phyloP scores from a whole-genome alignment of 345 rosid species.

The Populus ilicifolia region DNA sequence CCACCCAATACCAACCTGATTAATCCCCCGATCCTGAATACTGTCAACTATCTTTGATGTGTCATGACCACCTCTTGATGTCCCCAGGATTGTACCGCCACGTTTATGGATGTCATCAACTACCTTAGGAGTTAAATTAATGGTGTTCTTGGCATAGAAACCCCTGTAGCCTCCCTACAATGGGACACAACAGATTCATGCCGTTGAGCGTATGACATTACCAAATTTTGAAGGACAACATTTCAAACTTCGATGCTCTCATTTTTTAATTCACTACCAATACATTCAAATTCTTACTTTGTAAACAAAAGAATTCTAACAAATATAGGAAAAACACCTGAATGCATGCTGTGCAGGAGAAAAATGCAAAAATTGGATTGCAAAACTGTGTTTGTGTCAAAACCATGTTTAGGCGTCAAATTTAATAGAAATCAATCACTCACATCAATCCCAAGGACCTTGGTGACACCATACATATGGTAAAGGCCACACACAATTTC shows the following conservation, averaged over 20 bases:
- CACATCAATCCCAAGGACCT: constrained; percentile 41
- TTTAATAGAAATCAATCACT: constrained; percentile 13
- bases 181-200: background rate
- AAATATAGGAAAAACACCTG: too few species aligned
- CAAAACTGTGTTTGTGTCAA: background rate
- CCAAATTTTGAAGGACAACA: background rate
- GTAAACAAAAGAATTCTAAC: too few species aligned
- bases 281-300: too few species aligned
- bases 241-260: background rate
- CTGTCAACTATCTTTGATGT: constrained; percentile 73
- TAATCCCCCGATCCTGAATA: constrained; percentile 81
- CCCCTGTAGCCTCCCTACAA: constrained; percentile 81
- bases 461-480: constrained; percentile 41
- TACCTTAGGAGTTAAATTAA: constrained; percentile 48
- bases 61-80: constrained; percentile 80
- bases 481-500: constrained; percentile 44
- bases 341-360: too few species aligned
- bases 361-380: too few species aligned
- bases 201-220: background rate
- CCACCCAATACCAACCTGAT: constrained; percentile 41
- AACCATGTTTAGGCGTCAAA: background rate
- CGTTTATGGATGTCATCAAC: constrained; percentile 76
- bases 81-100: constrained; percentile 78
- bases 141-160: constrained; percentile 64
- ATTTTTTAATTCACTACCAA: background rate